Evolutionary conservation across 768 basidiomycete genomes (phyloP), one percentile per base, ranked within the genome.

Genomic region (Rubroboletus satanas): DNA sequence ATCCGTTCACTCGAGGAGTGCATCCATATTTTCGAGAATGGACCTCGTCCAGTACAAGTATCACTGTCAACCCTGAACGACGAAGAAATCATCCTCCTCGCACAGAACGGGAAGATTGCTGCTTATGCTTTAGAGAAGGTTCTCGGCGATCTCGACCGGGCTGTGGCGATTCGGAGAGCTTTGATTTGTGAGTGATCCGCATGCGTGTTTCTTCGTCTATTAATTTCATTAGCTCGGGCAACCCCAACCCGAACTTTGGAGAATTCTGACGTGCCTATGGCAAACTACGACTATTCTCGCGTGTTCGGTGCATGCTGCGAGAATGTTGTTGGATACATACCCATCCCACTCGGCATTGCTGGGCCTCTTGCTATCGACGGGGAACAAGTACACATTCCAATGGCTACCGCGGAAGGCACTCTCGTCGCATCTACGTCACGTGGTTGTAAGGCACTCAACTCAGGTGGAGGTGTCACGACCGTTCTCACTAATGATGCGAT

Each of bases 331-430:
- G 97, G 97, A 32, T 99, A 91, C 71, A 93, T 98, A 70, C 97
- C 96, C 39, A 73, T 99, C 36, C 97, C 97, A 0, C 85, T 98
- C 49, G 97, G 97, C 62, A 88, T 98, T 56, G 97, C 97, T 15
- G 97, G 97, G 2, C 97, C 97, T 3, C 83, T 99, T 35, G 90
- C 83, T 42, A 81, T 99, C 66, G 96, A 99, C 64, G 93, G 91
- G 31, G 74, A 80, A 39, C 73, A 85, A 45, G 84, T 85, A 63
- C 96, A 86, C 38, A 95, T 99, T 63, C 97, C 97, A 8, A 98
- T 99, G 97, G 97, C 97, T 41, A 99, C 97, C 5, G 95, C 97
- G n/a, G 97, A 99, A 71, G 97, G 97, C 55, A 98, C 97, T 0
- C 84, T 99, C 51, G 95, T 98, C 57, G 97, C 97, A 0, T 98